Conservation (phyloP, 257 asterid species). For the Coffea canephora region DNA sequence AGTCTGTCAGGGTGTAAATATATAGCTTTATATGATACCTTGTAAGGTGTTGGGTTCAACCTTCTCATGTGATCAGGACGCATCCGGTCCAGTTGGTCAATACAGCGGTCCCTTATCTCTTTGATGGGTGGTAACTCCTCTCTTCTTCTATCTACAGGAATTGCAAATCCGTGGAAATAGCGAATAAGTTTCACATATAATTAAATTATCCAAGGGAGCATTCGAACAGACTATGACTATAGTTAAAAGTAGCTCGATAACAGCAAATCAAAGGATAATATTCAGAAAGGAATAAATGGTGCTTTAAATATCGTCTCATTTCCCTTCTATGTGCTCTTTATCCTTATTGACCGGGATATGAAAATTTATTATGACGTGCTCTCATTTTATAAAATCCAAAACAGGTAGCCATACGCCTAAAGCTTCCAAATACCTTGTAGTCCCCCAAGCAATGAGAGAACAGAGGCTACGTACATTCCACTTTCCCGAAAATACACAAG, state of each 20-base stretch:
- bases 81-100: slow-evolving; percentile 76
- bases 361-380: not conserved
- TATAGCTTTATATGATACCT: slow-evolving; percentile 43
- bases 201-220: not conserved
- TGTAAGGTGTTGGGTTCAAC: slow-evolving; percentile 97
- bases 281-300: not conserved
- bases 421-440: too few species aligned
- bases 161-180: slow-evolving; percentile 1
- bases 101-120: slow-evolving; percentile 66
- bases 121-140: slow-evolving; percentile 63
- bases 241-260: not conserved
- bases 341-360: not conserved
- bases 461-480: not conserved
- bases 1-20: not conserved
- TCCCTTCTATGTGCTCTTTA: not conserved
- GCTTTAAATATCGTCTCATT: not conserved
- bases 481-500: not conserved
- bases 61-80: slow-evolving; percentile 97
- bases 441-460: not conserved
- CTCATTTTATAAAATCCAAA: not conserved
- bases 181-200: not conserved
- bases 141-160: slow-evolving; percentile 52
- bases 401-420: too few species aligned
- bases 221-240: not conserved
- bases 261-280: not conserved